Conservation (phyloP, 1,284 basidiomycete species). For the Ustilago tritici region DNA sequence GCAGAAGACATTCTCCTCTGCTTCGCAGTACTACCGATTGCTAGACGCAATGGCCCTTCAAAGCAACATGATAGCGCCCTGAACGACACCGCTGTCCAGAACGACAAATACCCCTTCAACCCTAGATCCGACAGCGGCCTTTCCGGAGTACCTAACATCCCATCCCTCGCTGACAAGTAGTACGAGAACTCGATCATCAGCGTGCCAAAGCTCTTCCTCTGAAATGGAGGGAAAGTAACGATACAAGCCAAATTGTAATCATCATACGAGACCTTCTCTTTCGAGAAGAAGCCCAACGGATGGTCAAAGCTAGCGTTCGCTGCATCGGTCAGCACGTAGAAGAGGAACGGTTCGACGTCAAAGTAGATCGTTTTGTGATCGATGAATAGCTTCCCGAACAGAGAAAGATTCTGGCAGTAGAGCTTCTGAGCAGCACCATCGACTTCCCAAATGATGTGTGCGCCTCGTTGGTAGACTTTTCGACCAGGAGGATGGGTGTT, state of each 20-base stretch:
- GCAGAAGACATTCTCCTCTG: slow-evolving; percentile 22
- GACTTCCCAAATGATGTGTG: slow-evolving; percentile 93
- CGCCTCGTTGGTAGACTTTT: slow-evolving; percentile 90
- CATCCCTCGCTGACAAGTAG: slow-evolving; percentile 83
- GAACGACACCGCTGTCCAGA: slow-evolving; percentile 87
- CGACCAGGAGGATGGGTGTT: slow-evolving; percentile 84
- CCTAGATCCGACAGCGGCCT: slow-evolving; percentile 93
- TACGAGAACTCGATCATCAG: slow-evolving; percentile 99
- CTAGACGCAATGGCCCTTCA: slow-evolving; percentile 23
- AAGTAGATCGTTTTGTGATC: slow-evolving; percentile 98
- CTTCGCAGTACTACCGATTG: neutral
- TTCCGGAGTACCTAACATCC: slow-evolving; percentile 90
- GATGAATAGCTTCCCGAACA: slow-evolving; percentile 99
- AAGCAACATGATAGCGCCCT: slow-evolving; percentile 79
- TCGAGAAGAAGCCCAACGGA: slow-evolving; percentile 94
- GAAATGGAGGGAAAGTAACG: slow-evolving; percentile 92
- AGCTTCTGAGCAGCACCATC: slow-evolving; percentile 86
- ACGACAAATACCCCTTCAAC: slow-evolving; percentile 87
- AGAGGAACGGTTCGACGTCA: slow-evolving; percentile 79
- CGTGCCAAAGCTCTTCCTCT: slow-evolving; percentile 89
- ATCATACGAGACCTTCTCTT: slow-evolving; percentile 95
- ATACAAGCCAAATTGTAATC: slow-evolving; percentile 98
- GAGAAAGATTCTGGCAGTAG: slow-evolving; percentile 92
- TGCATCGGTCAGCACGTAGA: slow-evolving; percentile 92
- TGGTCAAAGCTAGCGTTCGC: slow-evolving; percentile 79